Evolutionary conservation across 73 alveolate species (phyloP).

Genomic region (Uronychia binucleata): DNA sequence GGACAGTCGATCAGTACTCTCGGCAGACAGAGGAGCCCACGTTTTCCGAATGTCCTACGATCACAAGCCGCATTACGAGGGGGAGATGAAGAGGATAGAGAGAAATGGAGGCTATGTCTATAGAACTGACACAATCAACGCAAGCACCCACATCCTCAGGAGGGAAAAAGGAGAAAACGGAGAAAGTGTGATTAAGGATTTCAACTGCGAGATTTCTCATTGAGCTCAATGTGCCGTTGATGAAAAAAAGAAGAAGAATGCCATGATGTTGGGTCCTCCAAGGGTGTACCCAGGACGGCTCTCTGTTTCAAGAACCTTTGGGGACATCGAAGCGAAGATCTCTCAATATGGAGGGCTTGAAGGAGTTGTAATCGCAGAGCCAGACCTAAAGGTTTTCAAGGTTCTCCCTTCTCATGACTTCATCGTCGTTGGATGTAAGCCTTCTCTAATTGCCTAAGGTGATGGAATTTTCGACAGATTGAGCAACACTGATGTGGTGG

Average conservation of each 20-base stretch:
- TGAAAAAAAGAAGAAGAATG: background rate
- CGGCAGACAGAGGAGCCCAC: conserved; percentile 67
- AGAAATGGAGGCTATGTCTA: conserved; percentile 86
- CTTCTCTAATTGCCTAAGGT: conserved; percentile 38
- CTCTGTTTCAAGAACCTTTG: conserved; percentile 80
- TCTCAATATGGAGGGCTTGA: conserved; percentile 63
- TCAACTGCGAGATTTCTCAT: background rate
- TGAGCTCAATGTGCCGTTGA: background rate
- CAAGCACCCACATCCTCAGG: background rate
- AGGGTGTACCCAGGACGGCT: conserved; percentile 76
- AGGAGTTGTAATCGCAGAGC: conserved; percentile 58
- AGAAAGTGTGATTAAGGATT: background rate
- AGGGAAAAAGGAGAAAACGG: conserved; percentile 3
- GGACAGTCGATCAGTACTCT: conserved; percentile 91
- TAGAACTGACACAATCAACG: conserved; percentile 11
- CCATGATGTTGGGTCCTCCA: conserved; percentile 57
- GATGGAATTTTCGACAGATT: conserved; percentile 82
- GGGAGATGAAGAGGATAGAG: conserved; percentile 76
- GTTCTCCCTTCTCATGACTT: conserved; percentile 63
- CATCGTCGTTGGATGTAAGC: conserved; percentile 72
- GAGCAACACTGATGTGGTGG: conserved; percentile 52
- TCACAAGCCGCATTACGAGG: conserved; percentile 83
- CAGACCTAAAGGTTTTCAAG: conserved; percentile 64
- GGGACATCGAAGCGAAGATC: conserved; percentile 76
- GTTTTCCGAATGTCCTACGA: conserved; percentile 68